phyloP scores from a whole-genome alignment of 495 filamentous ascomycete species.

The Aspergillus indologenus region DNA sequence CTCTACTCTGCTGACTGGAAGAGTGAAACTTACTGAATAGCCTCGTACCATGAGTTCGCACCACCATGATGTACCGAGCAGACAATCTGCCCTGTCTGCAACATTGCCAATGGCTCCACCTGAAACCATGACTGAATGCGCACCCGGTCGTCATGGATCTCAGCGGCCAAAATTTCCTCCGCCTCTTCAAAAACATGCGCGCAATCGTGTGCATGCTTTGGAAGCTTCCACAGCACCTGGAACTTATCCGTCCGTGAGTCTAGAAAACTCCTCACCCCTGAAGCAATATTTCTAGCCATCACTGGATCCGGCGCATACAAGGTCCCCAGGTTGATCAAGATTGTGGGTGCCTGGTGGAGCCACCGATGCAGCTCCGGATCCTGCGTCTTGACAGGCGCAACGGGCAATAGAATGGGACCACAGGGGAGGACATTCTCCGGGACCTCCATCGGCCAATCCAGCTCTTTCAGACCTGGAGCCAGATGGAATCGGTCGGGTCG shows the following conservation, averaged over 20 bases:
- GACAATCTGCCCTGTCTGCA: constrained; percentile 39
- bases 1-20: background rate
- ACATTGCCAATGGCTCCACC: constrained; percentile 38
- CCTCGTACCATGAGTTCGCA: constrained; percentile 46
- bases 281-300: constrained; percentile 31
- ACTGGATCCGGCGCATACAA: constrained; percentile 26
- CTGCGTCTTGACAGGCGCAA: constrained; percentile 22
- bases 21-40: constrained; percentile 35
- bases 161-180: constrained; percentile 18
- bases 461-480: constrained; percentile 29
- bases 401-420: constrained; percentile 35
- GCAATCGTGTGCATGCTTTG: constrained; percentile 9
- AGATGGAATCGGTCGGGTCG: constrained; percentile 27
- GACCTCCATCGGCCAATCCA: constrained; percentile 34
- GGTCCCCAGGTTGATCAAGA: constrained; percentile 47
- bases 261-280: constrained; percentile 25
- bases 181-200: constrained; percentile 19
- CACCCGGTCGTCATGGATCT: constrained; percentile 25
- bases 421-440: constrained; percentile 42
- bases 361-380: constrained; percentile 39
- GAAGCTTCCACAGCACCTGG: constrained; percentile 46
- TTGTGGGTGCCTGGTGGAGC: constrained; percentile 37
- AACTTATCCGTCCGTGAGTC: constrained; percentile 20
- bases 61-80: constrained; percentile 49
- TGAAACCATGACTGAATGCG: constrained; percentile 39